Percentiles rank a stretch among this genome's conserved stretches.
Conservation (phyloP, 1,139 yeast genomes). For the Geotrichum siamense region DNA sequence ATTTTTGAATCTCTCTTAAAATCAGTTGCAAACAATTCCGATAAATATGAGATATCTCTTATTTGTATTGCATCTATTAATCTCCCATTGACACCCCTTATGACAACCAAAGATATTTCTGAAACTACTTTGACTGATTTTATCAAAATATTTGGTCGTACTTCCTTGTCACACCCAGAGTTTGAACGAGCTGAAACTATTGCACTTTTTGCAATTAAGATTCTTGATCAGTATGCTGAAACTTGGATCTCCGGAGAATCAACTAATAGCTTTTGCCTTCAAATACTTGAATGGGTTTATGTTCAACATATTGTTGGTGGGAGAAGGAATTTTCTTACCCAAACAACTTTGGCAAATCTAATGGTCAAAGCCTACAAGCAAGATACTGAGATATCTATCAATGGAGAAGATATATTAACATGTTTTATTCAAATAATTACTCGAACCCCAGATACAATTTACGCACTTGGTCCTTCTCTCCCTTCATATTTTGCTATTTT, state of each 20-base stretch:
- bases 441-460: slow-evolving; percentile 7
- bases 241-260: slow-evolving; percentile 7
- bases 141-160: slow-evolving; percentile 7
- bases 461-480: slow-evolving; percentile 4
- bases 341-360: slow-evolving; percentile 2
- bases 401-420: slow-evolving; percentile 1
- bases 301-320: slow-evolving; percentile 11
- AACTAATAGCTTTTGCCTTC: slow-evolving; percentile 3
- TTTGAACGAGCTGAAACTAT: slow-evolving; percentile 15
- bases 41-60: slow-evolving; percentile 7
- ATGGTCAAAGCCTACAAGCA: slow-evolving; percentile 3
- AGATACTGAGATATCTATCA: slow-evolving; percentile 6
- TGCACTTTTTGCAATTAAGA: slow-evolving; percentile 6
- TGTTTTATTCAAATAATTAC: slow-evolving; percentile 8
- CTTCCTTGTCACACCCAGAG: slow-evolving; percentile 7
- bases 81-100: neutral
- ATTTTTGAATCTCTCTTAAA: slow-evolving; percentile 6
- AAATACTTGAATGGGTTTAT: slow-evolving; percentile 15
- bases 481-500: slow-evolving; percentile 9
- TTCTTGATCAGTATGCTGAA: slow-evolving; percentile 5
- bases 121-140: slow-evolving; percentile 5
- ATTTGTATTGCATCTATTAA: slow-evolving; percentile 4
- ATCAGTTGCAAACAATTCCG: slow-evolving; percentile 2
- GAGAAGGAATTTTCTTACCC: slow-evolving; percentile 9
- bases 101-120: neutral